Conservation (phyloP, 768 basidiomycete genomes). For the Trametes cingulata region DNA sequence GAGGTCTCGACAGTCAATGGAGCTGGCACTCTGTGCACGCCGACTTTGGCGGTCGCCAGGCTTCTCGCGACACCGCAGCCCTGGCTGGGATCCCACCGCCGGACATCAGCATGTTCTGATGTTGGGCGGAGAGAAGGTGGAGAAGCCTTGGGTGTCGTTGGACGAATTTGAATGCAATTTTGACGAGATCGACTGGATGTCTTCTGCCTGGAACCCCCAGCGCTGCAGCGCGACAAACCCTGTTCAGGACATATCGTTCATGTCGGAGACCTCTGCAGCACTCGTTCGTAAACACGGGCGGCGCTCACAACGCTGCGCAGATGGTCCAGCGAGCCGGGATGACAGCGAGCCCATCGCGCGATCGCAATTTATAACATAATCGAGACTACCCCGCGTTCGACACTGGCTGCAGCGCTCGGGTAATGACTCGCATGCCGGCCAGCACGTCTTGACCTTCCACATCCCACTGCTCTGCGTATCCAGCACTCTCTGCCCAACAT, state of each 20-base stretch:
- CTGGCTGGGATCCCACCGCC: neutral
- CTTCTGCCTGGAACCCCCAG: no score
- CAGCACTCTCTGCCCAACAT: neutral
- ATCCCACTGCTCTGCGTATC: neutral
- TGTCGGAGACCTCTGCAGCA: neutral
- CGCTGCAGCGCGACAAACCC: no score
- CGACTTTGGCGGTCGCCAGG: no score
- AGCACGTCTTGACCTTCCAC: neutral
- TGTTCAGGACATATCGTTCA: neutral
- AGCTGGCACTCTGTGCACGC: no score
- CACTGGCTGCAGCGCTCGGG: neutral
- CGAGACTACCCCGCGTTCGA: neutral
- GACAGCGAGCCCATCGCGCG: neutral
- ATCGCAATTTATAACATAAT: conserved; percentile 2
- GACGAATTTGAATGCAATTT: no score
- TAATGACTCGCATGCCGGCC: neutral
- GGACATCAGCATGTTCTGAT: no score
- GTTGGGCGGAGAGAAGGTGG: no score
- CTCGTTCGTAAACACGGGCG: no score
- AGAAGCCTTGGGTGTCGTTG: no score
- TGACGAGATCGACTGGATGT: no score
- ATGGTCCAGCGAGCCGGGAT: neutral
- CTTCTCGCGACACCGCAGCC: neutral
- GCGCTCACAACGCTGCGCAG: neutral
- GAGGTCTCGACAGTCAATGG: no score